Base-by-base conservation (phyloP, 768 basidiomycete genomes). In the Pulveroboletus sp. region DNA sequence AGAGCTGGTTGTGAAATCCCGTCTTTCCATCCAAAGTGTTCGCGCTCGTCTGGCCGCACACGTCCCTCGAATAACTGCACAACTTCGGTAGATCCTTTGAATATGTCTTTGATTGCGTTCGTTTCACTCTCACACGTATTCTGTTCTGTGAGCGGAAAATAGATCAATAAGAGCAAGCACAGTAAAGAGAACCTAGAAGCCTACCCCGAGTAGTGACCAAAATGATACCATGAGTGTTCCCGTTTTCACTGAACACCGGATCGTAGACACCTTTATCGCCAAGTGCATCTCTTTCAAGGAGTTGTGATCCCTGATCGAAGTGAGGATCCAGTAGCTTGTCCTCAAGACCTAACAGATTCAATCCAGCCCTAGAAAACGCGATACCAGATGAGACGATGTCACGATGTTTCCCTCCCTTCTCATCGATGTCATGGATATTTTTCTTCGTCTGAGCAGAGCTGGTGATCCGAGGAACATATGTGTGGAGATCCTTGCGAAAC, bases 1-100 rank as follows among this genome's bases (percentile, higher is more conserved):
- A 62, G 47, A 23, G 71, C 65, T 5, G 80, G 79, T 56, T 80
- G 76, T 2, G 78, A 76, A 32, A 81, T 71, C 1, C 78, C 76
- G 54, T 81, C 80, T 52, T 52, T 60, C 70, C 25, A 81, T 3
- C 80, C 79, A 47, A 80, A 80, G 69, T 79, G 78, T 61, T 81
- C 78, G 49, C 77, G 75, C 11, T 55, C 34, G 13, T 48, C 17
- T 48, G 40, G 5, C 11, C 40, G 20, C 12, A 43, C 35, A 10
- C 7, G 35, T 5, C 47, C 47, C 5, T 49, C 33, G 24, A 20
- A 20, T 17, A 36, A 8, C 13, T 37, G 6, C 24, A 36, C 12
- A n/a, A 37, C 35, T 0, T 25, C 6, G 17, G 37, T 45, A 11
- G 35, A 36, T 20, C 25, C 24, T 1, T 6, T 25, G n/a, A 45